Base-by-base conservation (phyloP, 495 filamentous ascomycete genomes). In the Neurospora tetrasperma region DNA sequence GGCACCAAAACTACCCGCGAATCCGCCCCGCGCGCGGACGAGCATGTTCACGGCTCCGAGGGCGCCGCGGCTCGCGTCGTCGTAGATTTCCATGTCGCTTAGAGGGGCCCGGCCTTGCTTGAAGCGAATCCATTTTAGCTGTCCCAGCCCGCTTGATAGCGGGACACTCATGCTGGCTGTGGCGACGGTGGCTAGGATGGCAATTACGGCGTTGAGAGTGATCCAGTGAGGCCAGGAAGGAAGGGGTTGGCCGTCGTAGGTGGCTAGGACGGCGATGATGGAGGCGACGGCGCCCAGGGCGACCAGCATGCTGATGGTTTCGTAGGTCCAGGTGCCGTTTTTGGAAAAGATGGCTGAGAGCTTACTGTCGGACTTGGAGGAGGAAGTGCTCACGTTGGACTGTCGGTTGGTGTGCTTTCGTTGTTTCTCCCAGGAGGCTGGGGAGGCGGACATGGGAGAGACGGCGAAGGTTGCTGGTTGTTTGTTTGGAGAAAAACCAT, bases 91-190 rank as follows among this genome's bases (percentile, higher is more conserved):
- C 73, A 86, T 80, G 46, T 86, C 84, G 10, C 76, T 78, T 7
- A 87, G 73, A 23, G 79, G 80, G 42, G 82, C 79, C 9, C 77
- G 74, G n/a, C 76, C 74, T 39, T 80, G 70, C 72, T 72, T 79
- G 76, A 85, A 86, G 77, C 84, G 85, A 18, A 82, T 82, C 84
- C 84, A 85, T 73, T 87, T 87, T 1, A 86, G 74, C 75, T 85
- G 84, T 8, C 80, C 80, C 31, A 87, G 71, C 1, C 76, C 80
- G 46, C 82, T 81, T 4, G 80, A 79, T 16, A 86, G 74, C 6
- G 81, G 75, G 20, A 84, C 80, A 23, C 80, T 78, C 81, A 87
- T 76, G 23, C 74, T 72, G n/a, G 82, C 74, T 3, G 73, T 74
- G 1, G 72, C 70, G 6, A 72, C 20, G 10, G 74, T 72, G 3